Percentiles rank a stretch among this genome's conserved stretches.
Conservation (phyloP, 2,329 filamentous ascomycete species). For the Colletotrichum gigasporum region DNA sequence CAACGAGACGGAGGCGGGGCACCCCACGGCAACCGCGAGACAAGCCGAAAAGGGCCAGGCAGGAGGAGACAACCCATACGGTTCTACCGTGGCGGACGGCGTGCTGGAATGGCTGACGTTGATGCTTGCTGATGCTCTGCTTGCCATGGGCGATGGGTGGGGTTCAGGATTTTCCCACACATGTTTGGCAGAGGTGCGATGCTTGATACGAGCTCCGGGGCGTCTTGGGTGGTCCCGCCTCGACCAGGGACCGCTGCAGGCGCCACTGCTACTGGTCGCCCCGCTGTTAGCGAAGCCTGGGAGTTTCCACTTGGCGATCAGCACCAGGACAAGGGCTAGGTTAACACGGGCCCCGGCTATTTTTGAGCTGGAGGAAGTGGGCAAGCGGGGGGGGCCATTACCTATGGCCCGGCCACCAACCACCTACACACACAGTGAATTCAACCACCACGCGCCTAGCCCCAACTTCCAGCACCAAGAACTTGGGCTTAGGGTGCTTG, state of each 20-base stretch:
- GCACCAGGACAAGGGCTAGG: conserved; percentile 13
- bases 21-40: background rate
- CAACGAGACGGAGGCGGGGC: background rate
- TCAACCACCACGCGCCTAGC: too few species aligned
- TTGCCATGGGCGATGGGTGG: background rate
- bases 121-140: background rate
- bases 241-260: conserved; percentile 22
- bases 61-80: too few species aligned
- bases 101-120: too few species aligned
- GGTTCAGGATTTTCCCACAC: background rate
- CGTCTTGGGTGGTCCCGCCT: background rate
- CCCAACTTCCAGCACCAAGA: too few species aligned
- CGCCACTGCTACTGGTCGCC: conserved; percentile 11
- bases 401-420: background rate
- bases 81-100: too few species aligned
- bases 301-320: conserved; percentile 11
- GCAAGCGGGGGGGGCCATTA: background rate
- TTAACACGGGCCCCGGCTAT: conserved; percentile 16
- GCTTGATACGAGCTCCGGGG: conserved; percentile 16
- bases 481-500: background rate
- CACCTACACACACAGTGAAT: too few species aligned
- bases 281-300: conserved; percentile 18
- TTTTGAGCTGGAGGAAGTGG: conserved; percentile 9
- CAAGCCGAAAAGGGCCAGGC: too few species aligned
- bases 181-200: background rate